Evolutionary conservation across 140 eudicot genomes (phyloP), one percentile per base, ranked within the genome.

Genomic region (Erigeron philadelphicus): DNA sequence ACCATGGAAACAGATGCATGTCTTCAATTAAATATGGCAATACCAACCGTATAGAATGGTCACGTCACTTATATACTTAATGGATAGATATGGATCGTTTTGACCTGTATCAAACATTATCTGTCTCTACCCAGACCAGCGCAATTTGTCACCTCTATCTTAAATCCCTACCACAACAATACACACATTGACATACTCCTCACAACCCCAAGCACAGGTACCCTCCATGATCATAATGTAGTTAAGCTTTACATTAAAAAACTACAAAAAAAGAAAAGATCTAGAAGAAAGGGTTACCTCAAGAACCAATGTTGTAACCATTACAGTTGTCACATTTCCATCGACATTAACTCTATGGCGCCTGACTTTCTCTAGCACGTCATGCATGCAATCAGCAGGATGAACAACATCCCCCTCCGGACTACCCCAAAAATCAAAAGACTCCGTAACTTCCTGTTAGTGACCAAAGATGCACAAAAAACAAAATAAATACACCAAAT

Each of bases 371-470:
- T 89, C 99, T 21, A 94, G 83, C 74, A 94, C 73, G 68, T 93
- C 90, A 48, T 89, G 95, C 98, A 93, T 93, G 84, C 95, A 85
- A 57, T 93, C 97, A 31, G 99, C 99, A 42, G 99, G 99, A 81
- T 93, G 99, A 11, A 93, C 89, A 38, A 87, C 47, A 25, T 93
- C 99, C 9, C 97, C 99, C 73, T 93, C 99, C 8, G 90, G 87
- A 16, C 95, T 93, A 42, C 97, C 99, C 99, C 99, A 93, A 49
- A 83, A 93, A 79, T 89, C 89, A 68, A 93, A 93, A 11, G 99
- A 77, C 71, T 87, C 89, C 4, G 82, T 87, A 72, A 88, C 85
- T 78, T 88, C 96, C 96, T 88, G 76, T 64, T 42, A 54, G 52
- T 31, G 47, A 47, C 52, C 31, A 10, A 55, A 64, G 11, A 50